Evolutionary conservation across 2,329 filamentous ascomycete genomes (phyloP).

Genomic region (Trichoderma koningiopsis): DNA sequence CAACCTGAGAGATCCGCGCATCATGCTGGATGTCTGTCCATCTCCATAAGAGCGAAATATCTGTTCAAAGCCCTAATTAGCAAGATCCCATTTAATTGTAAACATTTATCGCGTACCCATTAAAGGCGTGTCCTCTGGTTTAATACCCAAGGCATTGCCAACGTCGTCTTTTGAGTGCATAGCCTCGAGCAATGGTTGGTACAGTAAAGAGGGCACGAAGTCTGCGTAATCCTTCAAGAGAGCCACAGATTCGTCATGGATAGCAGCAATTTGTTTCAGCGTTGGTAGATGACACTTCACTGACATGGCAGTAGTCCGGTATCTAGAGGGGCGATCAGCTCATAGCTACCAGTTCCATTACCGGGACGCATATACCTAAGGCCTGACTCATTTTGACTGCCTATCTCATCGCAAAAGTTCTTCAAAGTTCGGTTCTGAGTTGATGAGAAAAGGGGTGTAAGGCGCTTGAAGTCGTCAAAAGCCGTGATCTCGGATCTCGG

Average conservation of each 20-base stretch:
- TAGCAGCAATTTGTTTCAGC: background rate
- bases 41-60: background rate
- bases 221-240: background rate
- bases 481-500: background rate
- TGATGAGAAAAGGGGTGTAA: background rate
- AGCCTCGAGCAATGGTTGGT: background rate
- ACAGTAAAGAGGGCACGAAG: background rate
- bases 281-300: background rate
- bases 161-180: background rate
- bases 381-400: background rate
- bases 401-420: background rate
- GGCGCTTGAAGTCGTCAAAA: background rate
- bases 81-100: background rate
- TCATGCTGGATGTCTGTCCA: conserved; percentile 6
- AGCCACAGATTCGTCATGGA: background rate
- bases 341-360: background rate
- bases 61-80: background rate
- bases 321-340: background rate
- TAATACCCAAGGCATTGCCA: background rate
- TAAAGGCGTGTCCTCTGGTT: background rate
- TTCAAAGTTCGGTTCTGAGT: background rate
- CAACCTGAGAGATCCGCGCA: background rate
- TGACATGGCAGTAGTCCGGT: background rate
- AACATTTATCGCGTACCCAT: background rate
- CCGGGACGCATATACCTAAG: background rate